Evolutionary conservation across 1,284 basidiomycete genomes (phyloP), one percentile per base, ranked within the genome.

Genomic region (Fomes fomentarius): DNA sequence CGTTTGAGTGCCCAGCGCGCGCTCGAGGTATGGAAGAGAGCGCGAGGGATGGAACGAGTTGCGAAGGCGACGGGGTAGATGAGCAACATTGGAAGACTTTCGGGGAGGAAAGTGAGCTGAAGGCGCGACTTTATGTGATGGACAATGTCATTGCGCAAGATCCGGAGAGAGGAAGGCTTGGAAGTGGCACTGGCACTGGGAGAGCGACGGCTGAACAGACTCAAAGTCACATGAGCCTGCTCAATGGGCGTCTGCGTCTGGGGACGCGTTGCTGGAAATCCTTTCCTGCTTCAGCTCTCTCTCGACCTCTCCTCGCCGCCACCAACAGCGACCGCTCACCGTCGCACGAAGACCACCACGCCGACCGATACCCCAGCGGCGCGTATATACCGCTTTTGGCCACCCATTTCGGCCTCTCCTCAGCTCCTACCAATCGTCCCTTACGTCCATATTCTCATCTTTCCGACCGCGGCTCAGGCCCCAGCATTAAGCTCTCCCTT

Each of bases 1-100:
- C 78, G 80, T 56, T 87, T 83, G 10, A 85, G 63, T 7, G 80
- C 75, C 55, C 80, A 85, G 42, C 54, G 74, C 49, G 74, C 69
- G 56, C 60, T 67, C 59, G 76, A 78, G 0, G 76, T 71, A 63
- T 86, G 83, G 57, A 86, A 81, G 56, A 62, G 57, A 2, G 63
- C 52, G 49, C 58, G 54, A 19, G 57, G 62, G 15, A 61, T 41
- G 28, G 45, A 43, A 30, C 52, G 49, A 37, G 34, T 30, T 22
- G 48, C 35, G 39, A 50, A 28, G 21, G 50, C 40, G 17, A 55
- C 21, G 40, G 52, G 52, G 31, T 48, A 50, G 35, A 52, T 58
- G 51, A 45, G 39, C 40, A 58, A 34, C 57, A 62, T 62, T 24
- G 26, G 25, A 34, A 28, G 10, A 19, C 22, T 21, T 19, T 3